A percentile compares a stretch with the other conserved stretches of the same genome.
These are phyloP conservation scores for Taphrina betulina DNA, from an alignment of 1,139 yeast species.

Conservation along the genomic window DNA sequence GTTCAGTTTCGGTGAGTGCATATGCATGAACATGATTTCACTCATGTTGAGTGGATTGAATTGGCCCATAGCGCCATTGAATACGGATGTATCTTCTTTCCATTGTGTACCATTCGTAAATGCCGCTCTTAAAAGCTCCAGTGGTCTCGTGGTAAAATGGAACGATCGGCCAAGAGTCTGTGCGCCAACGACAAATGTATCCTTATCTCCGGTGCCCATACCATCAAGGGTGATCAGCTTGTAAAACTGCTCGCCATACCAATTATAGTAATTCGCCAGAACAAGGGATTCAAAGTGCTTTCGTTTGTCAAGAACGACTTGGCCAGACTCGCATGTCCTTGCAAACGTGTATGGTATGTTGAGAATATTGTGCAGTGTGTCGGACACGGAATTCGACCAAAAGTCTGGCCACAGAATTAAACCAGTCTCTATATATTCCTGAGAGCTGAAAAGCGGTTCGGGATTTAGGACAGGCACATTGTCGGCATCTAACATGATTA, in stretches of 20 bases:
- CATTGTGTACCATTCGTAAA: slow-evolving; percentile 17
- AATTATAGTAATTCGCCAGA: slow-evolving; percentile 16
- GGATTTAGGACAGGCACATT: slow-evolving; percentile 15
- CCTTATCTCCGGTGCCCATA: slow-evolving; percentile 20
- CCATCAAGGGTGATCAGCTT: slow-evolving; percentile 21
- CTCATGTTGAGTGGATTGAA: slow-evolving; percentile 18
- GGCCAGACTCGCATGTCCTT: slow-evolving; percentile 23
- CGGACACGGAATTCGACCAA: slow-evolving; percentile 20
- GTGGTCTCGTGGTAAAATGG: slow-evolving; percentile 13
- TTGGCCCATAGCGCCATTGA: slow-evolving; percentile 23
- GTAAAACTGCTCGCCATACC: slow-evolving; percentile 10
- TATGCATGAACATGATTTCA: slow-evolving; percentile 23
- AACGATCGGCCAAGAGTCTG: slow-evolving; percentile 2
- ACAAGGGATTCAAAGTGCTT: slow-evolving; percentile 12
- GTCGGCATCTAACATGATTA: slow-evolving; percentile 20
- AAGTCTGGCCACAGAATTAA: slow-evolving; percentile 22
- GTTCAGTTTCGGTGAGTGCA: slow-evolving; percentile 21
- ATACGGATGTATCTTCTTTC: slow-evolving; percentile 10
- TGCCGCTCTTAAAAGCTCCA: slow-evolving; percentile 12
- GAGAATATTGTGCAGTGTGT: slow-evolving; percentile 5
- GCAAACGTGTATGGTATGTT: slow-evolving; percentile 15
- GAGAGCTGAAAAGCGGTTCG: neutral
- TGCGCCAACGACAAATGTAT: slow-evolving; percentile 21
- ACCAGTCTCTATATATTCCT: slow-evolving; percentile 3
- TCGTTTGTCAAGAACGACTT: slow-evolving; percentile 12